phyloP scores from a whole-genome alignment of 2,329 filamentous ascomycete genomes.

The Lithohypha guttulata region DNA sequence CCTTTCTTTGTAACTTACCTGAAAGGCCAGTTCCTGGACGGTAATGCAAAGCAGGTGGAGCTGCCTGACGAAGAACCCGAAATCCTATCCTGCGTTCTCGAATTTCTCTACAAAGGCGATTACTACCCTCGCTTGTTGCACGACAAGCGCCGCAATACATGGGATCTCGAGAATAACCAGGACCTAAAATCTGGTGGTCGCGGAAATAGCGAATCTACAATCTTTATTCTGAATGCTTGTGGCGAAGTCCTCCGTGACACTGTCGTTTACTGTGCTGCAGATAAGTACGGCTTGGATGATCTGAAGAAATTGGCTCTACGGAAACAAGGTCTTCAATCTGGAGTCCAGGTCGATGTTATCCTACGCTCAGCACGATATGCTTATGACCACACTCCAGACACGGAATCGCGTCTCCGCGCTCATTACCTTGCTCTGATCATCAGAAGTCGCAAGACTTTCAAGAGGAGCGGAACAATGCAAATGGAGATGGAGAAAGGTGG shows the following conservation, averaged over 20 bases:
- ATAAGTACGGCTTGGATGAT: conserved; percentile 82
- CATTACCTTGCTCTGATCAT: conserved; percentile 97
- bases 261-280: conserved; percentile 84
- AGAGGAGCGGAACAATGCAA: conserved; percentile 97
- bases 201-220: conserved; percentile 60
- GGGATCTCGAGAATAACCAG: conserved; percentile 70
- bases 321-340: conserved; percentile 88
- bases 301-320: conserved; percentile 83
- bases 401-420: conserved; percentile 83
- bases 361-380: conserved; percentile 88
- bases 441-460: conserved; percentile 93
- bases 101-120: conserved; percentile 95
- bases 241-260: conserved; percentile 82
- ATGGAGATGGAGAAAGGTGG: conserved; percentile 93
- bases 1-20: conserved; percentile 70
- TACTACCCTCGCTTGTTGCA: conserved; percentile 84
- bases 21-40: conserved; percentile 57
- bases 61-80: conserved; percentile 72
- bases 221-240: conserved; percentile 63
- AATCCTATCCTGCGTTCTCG: conserved; percentile 84
- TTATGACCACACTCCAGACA: conserved; percentile 89
- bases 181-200: conserved; percentile 47
- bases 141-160: conserved; percentile 75
- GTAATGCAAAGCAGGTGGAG: conserved; percentile 62
- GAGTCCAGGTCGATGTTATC: conserved; percentile 85